phyloP scores from a whole-genome alignment of 2,329 filamentous ascomycete species.

The Alternaria arbusti region DNA sequence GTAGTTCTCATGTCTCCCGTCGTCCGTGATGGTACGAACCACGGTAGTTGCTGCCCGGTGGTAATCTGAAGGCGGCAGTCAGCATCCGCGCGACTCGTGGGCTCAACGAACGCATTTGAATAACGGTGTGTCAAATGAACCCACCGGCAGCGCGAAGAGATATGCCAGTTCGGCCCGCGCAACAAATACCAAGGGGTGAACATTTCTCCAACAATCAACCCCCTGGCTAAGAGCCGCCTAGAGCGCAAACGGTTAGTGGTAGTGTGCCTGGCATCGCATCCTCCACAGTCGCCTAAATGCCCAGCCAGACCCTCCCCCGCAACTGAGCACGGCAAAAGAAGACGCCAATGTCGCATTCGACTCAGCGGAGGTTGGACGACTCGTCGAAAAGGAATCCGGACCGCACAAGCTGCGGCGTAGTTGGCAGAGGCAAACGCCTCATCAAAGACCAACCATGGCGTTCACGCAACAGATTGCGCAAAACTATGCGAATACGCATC shows the following conservation, averaged over 20 bases:
- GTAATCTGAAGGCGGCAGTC: not conserved
- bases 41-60: not conserved
- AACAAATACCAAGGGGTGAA: slow-evolving; percentile 1
- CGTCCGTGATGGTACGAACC: not conserved
- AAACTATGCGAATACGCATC: slow-evolving; percentile 9
- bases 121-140: not conserved
- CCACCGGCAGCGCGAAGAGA: not conserved
- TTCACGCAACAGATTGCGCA: slow-evolving; percentile 11
- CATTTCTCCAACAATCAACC: slow-evolving; percentile 13
- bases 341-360: not conserved
- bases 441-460: slow-evolving; percentile 8
- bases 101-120: not conserved
- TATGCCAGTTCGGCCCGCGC: slow-evolving; percentile 6
- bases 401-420: slow-evolving; percentile 14
- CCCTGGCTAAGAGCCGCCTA: not conserved
- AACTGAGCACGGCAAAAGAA: slow-evolving; percentile 13
- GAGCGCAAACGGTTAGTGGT: slow-evolving; percentile 2
- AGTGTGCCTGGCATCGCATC: slow-evolving; percentile 18
- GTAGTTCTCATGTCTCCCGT: slow-evolving; percentile 2
- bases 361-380: not conserved
- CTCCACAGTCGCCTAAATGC: slow-evolving; percentile 27
- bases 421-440: not conserved
- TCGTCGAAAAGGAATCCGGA: slow-evolving; percentile 5
- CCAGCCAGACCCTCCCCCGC: slow-evolving; percentile 18
- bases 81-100: not conserved